Base-by-base conservation (phyloP, 2,329 filamentous ascomycete species). In the Ceratocystis ficicola region DNA sequence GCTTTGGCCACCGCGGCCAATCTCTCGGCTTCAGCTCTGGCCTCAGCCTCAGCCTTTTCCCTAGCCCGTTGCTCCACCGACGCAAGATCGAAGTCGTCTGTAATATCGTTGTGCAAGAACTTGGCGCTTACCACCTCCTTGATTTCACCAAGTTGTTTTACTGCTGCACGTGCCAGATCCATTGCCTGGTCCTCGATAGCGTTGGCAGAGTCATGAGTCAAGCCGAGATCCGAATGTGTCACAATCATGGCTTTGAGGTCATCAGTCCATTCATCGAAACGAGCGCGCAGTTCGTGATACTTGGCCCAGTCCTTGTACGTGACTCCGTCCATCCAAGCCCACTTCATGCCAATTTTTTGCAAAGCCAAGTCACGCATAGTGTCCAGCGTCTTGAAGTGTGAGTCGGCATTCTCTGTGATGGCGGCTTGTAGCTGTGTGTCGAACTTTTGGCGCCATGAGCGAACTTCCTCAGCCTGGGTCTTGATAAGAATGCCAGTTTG, bases 231-330 rank as follows among this genome's bases (percentile, higher is more conserved):
- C 7, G 87, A 83, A 73, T 96, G 89, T 2, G 84, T 81, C 68
- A 87, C 82, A 48, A 90, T 88, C 64, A 92, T 83, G 67, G 85
- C 80, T 73, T 90, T 86, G 61, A 99, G 85, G 70, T 95, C 89
- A 44, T 84, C 80, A 65, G 89, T 87, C 91, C 93, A 96, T 71
- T 90, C 85, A 61, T 87, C 86, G 64, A 96, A 89, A 12, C 88
- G 87, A 65, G 83, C 84, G 77, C 89, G 95, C 67, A 99, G 80
- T 68, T 89, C 85, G 74, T 97, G 91, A 73, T 96, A 99, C 74
- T 93, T 94, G 68, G 87, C 85, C 94, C 94, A 99, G 74, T 99
- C 91, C 74, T 95, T 92, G 80, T 99, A 96, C 1, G 93, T 95
- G 68, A 99, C 84, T 41, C 90, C 90, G 67, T 97, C 91, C 77